Evolutionary conservation across 2,329 filamentous ascomycete genomes (phyloP).

Genomic region (Ceratocystis cubensis): DNA sequence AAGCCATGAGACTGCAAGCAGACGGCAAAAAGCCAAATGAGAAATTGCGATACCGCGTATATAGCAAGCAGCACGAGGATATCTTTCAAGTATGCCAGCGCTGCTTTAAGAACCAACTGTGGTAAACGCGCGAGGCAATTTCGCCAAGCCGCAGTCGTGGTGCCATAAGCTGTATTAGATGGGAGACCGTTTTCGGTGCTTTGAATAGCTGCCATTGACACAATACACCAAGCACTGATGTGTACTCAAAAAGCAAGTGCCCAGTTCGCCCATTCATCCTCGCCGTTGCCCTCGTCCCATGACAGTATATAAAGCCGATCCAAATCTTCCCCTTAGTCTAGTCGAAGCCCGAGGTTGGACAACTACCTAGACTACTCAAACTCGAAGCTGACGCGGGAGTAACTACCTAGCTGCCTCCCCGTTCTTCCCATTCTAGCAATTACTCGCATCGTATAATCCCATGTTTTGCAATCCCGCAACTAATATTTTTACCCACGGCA

Average conservation of each 20-base stretch:
- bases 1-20: conserved; percentile 27
- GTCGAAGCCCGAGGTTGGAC: background rate
- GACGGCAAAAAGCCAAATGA: conserved; percentile 35
- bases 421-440: background rate
- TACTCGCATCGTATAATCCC: background rate
- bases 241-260: too few relatives aligned
- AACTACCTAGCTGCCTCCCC: background rate
- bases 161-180: background rate
- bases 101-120: background rate
- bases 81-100: background rate
- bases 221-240: too few relatives aligned
- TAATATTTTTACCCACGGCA: too few relatives aligned
- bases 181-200: too few relatives aligned
- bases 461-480: too few relatives aligned
- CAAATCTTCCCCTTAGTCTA: background rate
- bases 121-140: background rate
- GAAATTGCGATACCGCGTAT: conserved; percentile 33
- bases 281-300: too few relatives aligned
- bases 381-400: too few relatives aligned
- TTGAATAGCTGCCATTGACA: too few relatives aligned
- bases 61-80: conserved; percentile 22
- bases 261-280: too few relatives aligned
- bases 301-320: background rate
- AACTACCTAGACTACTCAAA: background rate
- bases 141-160: background rate